phyloP scores from a whole-genome alignment of 2,329 filamentous ascomycete genomes.

The Cladosporium sphaerospermum region DNA sequence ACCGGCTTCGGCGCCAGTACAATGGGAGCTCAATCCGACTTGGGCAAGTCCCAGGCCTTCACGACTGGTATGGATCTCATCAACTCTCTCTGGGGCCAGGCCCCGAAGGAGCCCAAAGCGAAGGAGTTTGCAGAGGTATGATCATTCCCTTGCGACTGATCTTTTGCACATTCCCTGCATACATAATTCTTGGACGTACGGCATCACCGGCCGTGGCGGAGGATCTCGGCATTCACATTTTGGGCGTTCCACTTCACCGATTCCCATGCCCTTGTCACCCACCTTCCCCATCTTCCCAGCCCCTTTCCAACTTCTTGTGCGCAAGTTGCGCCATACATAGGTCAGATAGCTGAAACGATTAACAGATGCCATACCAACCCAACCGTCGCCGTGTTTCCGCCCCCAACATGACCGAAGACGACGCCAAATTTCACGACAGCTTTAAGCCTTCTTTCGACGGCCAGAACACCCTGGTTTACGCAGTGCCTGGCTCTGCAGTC shows the following conservation, averaged over 20 bases:
- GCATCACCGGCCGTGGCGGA: conserved; percentile 18
- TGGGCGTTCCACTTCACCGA: conserved; percentile 17
- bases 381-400: conserved; percentile 33
- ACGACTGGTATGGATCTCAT: conserved; percentile 89
- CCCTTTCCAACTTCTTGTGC: neutral
- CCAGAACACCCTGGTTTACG: conserved; percentile 65
- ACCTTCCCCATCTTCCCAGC: conserved; percentile 7
- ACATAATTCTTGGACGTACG: neutral
- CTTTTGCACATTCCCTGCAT: neutral
- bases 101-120: conserved; percentile 42
- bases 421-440: conserved; percentile 64
- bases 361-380: conserved; percentile 28
- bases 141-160: conserved; percentile 31
- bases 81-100: conserved; percentile 84
- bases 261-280: conserved; percentile 2
- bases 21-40: conserved; percentile 11
- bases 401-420: conserved; percentile 56
- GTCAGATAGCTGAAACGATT: conserved; percentile 27
- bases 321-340: conserved; percentile 2
- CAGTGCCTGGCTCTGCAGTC: conserved; percentile 38
- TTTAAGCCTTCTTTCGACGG: conserved; percentile 76
- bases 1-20: conserved; percentile 16
- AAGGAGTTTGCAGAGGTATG: conserved; percentile 73
- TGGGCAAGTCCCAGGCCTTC: conserved; percentile 54
- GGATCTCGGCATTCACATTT: conserved; percentile 13